phyloP scores from a whole-genome alignment of 2,329 filamentous ascomycete species.

The Aspergillus flavus region DNA sequence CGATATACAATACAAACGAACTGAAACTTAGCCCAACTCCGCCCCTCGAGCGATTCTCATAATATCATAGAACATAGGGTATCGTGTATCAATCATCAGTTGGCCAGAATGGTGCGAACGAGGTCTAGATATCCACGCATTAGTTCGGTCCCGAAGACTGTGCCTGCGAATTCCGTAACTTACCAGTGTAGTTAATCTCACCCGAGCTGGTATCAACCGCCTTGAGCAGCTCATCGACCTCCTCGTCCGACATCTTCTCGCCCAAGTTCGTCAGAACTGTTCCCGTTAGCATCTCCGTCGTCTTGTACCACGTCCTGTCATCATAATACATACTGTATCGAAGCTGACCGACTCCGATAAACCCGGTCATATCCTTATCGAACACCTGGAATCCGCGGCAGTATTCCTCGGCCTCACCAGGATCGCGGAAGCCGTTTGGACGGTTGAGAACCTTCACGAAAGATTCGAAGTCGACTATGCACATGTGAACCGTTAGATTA shows the following conservation, averaged over 20 bases:
- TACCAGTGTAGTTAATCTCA: slow-evolving; percentile 97
- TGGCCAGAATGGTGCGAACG: slow-evolving; percentile 83
- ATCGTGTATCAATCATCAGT: slow-evolving; percentile 58
- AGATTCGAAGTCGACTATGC: slow-evolving; percentile 90
- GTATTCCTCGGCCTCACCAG: slow-evolving; percentile 96
- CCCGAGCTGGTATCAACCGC: slow-evolving; percentile 93
- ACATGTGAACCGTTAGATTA: neutral
- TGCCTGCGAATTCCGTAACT: slow-evolving; percentile 32
- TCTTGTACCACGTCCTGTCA: neutral
- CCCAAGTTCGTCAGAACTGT: slow-evolving; percentile 90
- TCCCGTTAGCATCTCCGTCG: slow-evolving; percentile 2
- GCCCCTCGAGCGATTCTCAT: slow-evolving; percentile 6
- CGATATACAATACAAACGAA: slow-evolving; percentile 7
- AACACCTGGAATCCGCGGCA: slow-evolving; percentile 99
- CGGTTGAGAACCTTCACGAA: slow-evolving; percentile 97
- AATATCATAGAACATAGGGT: slow-evolving; percentile 28
- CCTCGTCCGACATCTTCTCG: slow-evolving; percentile 99
- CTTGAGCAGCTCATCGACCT: slow-evolving; percentile 98
- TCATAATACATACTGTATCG: slow-evolving; percentile 68
- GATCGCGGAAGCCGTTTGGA: slow-evolving; percentile 96
- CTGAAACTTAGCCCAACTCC: slow-evolving; percentile 9
- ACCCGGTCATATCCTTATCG: slow-evolving; percentile 98
- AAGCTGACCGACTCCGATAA: slow-evolving; percentile 95
- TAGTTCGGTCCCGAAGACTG: neutral
- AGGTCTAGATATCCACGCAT: slow-evolving; percentile 59